These are phyloP conservation scores for Saccharomycopsis microspora DNA, from an alignment of 805 yeast species.

Conservation along the genomic window DNA sequence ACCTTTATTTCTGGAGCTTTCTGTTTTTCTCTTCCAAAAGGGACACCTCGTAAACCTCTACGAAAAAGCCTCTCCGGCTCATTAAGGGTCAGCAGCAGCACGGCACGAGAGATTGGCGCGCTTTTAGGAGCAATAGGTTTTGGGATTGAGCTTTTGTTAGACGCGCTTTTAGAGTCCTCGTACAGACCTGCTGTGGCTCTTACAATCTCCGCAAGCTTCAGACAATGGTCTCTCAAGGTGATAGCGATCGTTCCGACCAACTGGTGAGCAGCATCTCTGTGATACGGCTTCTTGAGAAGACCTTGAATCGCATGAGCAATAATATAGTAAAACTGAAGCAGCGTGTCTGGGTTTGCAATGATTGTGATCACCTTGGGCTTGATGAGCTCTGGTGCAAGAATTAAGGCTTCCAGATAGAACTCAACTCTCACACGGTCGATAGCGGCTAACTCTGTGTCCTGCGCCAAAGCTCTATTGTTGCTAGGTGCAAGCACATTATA, in stretches of 20 bases:
- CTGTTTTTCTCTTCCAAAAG: too few species aligned
- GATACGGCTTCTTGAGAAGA: slow-evolving; percentile 10
- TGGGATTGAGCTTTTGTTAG: neutral
- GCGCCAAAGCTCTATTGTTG: slow-evolving; percentile 3
- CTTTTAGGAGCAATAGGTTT: neutral
- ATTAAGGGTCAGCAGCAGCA: too few species aligned
- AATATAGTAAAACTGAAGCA: slow-evolving; percentile 12
- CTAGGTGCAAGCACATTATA: slow-evolving; percentile 10
- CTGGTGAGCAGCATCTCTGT: slow-evolving; percentile 9
- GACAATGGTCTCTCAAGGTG: slow-evolving; percentile 11
- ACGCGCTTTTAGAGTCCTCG: slow-evolving; percentile 4
- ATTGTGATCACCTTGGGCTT: slow-evolving; percentile 14
- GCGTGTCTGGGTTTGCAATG: slow-evolving; percentile 14
- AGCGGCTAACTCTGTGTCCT: slow-evolving; percentile 8
- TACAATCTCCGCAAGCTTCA: slow-evolving; percentile 11
- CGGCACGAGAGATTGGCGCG: too few species aligned
- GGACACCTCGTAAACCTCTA: too few species aligned
- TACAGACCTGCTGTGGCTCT: slow-evolving; percentile 13
- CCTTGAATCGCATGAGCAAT: slow-evolving; percentile 7
- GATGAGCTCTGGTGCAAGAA: slow-evolving; percentile 13
- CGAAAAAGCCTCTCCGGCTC: too few species aligned
- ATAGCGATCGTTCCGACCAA: slow-evolving; percentile 13
- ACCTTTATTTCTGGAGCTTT: too few species aligned
- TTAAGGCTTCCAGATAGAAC: slow-evolving; percentile 12
- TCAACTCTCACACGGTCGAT: slow-evolving; percentile 14